Percentiles rank a stretch among this genome's conserved stretches.
phyloP scores from a whole-genome alignment of 2,329 filamentous ascomycete genomes.

The Pleurostoma richardsiae region DNA sequence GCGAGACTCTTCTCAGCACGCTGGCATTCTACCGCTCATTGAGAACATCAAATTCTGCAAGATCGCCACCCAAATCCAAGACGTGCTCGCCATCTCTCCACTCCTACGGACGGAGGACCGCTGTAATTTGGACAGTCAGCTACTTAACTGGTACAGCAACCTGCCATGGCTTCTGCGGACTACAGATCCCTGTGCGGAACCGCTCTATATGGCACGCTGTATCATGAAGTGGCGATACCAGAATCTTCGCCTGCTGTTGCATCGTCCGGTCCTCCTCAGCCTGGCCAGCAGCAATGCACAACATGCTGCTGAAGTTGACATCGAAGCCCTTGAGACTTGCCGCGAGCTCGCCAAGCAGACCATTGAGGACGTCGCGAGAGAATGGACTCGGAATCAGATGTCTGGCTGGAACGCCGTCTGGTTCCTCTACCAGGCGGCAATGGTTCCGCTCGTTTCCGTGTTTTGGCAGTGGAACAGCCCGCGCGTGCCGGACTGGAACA shows the following conservation, averaged over 20 bases:
- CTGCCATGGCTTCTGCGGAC: slow-evolving; percentile 62
- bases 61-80: slow-evolving; percentile 73
- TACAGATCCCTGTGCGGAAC: slow-evolving; percentile 63
- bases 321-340: slow-evolving; percentile 63
- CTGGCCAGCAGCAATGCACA: slow-evolving; percentile 50
- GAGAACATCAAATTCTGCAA: slow-evolving; percentile 78
- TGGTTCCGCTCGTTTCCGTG: slow-evolving; percentile 71
- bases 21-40: slow-evolving; percentile 64
- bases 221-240: slow-evolving; percentile 82
- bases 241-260: slow-evolving; percentile 71
- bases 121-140: slow-evolving; percentile 59
- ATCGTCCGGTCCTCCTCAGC: slow-evolving; percentile 67
- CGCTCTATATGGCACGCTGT: slow-evolving; percentile 63
- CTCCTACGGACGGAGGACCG: slow-evolving; percentile 64
- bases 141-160: slow-evolving; percentile 67
- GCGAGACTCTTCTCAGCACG: slow-evolving; percentile 51
- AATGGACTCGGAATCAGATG: slow-evolving; percentile 70
- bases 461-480: slow-evolving; percentile 60
- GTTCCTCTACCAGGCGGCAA: slow-evolving; percentile 75
- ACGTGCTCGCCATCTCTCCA: slow-evolving; percentile 65
- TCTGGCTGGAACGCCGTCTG: slow-evolving; percentile 77
- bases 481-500: slow-evolving; percentile 45
- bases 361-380: slow-evolving; percentile 66
- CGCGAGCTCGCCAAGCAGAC: slow-evolving; percentile 64
- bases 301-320: slow-evolving; percentile 54